Percentiles rank a stretch among this genome's conserved stretches.
Evolutionary conservation across 306 rosid species (phyloP).

Genomic region (Citrullus colocynthis): DNA sequence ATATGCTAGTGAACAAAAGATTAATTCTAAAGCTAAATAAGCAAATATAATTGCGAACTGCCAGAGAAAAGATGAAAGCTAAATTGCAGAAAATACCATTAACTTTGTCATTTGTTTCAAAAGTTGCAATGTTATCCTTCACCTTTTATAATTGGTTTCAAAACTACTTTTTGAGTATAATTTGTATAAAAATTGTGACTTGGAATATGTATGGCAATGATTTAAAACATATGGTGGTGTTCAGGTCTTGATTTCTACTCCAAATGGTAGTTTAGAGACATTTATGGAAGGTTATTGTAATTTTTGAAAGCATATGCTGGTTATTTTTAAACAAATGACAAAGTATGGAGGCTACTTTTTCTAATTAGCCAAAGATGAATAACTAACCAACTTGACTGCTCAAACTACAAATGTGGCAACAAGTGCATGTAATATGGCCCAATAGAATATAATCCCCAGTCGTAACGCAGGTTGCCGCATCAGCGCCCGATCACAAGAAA

Average conservation of each 20-base stretch:
- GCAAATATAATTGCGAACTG: neutral
- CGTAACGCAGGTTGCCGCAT: constrained; percentile 85
- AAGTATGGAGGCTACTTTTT: no score
- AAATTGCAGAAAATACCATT: no score
- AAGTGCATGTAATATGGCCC: constrained; percentile 82
- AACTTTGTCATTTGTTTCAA: neutral
- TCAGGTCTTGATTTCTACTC: neutral
- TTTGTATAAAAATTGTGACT: neutral
- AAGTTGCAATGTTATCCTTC: neutral
- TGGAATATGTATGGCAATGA: neutral
- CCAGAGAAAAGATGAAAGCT: neutral
- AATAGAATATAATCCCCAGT: constrained; percentile 72
- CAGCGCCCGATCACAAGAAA: constrained; percentile 86
- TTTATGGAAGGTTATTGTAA: no score
- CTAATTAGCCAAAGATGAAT: neutral
- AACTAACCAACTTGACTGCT: constrained; percentile 26
- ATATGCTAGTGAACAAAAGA: neutral
- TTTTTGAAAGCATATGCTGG: neutral
- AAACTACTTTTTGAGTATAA: no score
- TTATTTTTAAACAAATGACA: no score
- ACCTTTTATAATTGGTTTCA: no score
- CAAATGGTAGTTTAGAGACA: neutral
- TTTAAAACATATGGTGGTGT: neutral
- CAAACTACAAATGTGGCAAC: constrained; percentile 68
- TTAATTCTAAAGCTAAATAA: no score